Base-by-base conservation (phyloP, 371 early-diverging fungal genomes). In the Chytridium lagenaria region DNA sequence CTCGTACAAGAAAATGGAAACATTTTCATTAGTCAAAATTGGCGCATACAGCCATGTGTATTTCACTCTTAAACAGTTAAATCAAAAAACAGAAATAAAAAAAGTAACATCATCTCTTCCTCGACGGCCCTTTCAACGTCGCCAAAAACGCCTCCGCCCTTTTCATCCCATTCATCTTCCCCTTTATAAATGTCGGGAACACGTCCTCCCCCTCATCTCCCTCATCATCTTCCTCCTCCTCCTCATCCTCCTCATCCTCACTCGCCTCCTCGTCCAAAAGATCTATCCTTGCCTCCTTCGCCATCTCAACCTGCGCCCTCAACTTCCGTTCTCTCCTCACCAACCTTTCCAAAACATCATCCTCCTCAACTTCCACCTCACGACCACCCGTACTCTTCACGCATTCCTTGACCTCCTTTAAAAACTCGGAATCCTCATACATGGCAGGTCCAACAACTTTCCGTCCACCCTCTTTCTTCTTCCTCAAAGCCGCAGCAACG, bases 261-360 rank as follows among this genome's bases (percentile, higher is more conserved):
- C 36, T 36, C 61, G 34, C 61, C 7, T 61, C 61, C 55, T 75
- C 75, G 30, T 73, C 67, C 70, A 75, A 28, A 10, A 75, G 38
- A 49, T 75, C 75, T 52, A 75, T 28, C 12, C 52, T 15, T 15
- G 57, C 37, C 59, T 75, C 75, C 57, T 38, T 23, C 12, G 67
- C 22, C 28, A 75, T 34, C 63, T 75, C 75, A 15, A 75, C 75
- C 39, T 70, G 16, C 57, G 33, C 65, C 44, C 75, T 50, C 59
- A 75, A 37, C 67, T 65, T 63, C 59, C 67, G 49, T 59, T 75
- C 75, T 61, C 71, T 50, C 40, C 26, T 16, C 1, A 65, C 28
- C 39, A 75, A 51, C 36, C 26, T 44, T 16, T 36, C 64, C 34
- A 74, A 28, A 22, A 64, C 65, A 1, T 10, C 63, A 15, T 31